Percentiles rank a stretch among this genome's conserved stretches.
Conservation (phyloP, 2,329 filamentous ascomycete species). For the Alternaria postmessia region DNA sequence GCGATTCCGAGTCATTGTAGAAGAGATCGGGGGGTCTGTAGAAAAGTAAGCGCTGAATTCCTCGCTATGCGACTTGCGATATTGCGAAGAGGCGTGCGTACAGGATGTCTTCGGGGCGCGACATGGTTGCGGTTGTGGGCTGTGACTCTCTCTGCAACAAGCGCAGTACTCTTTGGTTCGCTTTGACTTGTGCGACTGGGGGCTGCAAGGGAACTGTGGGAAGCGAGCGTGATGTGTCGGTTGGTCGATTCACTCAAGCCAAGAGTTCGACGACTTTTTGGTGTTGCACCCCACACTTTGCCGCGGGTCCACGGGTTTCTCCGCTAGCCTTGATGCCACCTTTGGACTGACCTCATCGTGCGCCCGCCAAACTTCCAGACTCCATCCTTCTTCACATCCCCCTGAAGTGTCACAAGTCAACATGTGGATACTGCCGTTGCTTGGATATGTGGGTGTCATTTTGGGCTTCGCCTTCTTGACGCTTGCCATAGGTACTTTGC, state of each 20-base stretch:
- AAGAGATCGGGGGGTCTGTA: slow-evolving; percentile 90
- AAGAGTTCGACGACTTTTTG: slow-evolving; percentile 38
- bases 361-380: slow-evolving; percentile 13
- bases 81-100: slow-evolving; percentile 55
- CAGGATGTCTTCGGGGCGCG: slow-evolving; percentile 95
- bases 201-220: background rate
- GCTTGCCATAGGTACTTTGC: slow-evolving; percentile 78
- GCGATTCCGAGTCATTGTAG: slow-evolving; percentile 94
- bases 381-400: slow-evolving; percentile 6
- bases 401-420: slow-evolving; percentile 33
- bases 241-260: slow-evolving; percentile 14
- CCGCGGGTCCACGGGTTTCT: slow-evolving; percentile 22
- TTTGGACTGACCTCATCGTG: slow-evolving; percentile 38
- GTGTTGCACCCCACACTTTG: slow-evolving; percentile 31
- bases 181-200: background rate
- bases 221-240: background rate
- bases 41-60: background rate
- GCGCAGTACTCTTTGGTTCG: background rate
- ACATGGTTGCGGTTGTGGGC: slow-evolving; percentile 71
- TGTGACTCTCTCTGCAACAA: background rate
- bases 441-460: slow-evolving; percentile 87
- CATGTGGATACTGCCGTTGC: slow-evolving; percentile 95
- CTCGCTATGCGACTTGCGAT: slow-evolving; percentile 1
- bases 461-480: slow-evolving; percentile 94
- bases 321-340: slow-evolving; percentile 34